Conservation (phyloP, 2,329 filamentous ascomycete species). For the Colletotrichum camelliae region DNA sequence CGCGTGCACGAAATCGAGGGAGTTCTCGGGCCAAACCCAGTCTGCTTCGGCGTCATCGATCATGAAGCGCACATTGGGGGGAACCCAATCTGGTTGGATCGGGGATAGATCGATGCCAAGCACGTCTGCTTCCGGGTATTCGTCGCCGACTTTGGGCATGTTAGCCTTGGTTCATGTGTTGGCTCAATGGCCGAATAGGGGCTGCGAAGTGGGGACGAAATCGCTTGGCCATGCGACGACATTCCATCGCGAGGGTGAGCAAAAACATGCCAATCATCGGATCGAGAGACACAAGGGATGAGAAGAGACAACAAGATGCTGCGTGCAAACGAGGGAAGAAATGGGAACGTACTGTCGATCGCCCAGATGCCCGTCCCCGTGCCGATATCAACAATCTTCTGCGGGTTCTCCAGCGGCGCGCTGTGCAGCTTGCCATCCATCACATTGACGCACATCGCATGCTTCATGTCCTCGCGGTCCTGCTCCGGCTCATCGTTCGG, state of each 20-base stretch:
- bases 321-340: no score
- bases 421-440: constrained; percentile 40
- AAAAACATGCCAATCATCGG: background rate
- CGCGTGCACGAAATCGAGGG: constrained; percentile 33
- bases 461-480: constrained; percentile 19
- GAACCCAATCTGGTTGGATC: constrained; percentile 43
- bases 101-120: constrained; percentile 44
- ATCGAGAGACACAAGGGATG: background rate
- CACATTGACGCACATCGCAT: constrained; percentile 32
- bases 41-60: constrained; percentile 38
- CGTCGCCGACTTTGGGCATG: constrained; percentile 34
- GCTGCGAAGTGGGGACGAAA: background rate
- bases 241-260: background rate
- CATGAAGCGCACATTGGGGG: constrained; percentile 43
- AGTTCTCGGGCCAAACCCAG: constrained; percentile 28
- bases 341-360: constrained; percentile 46
- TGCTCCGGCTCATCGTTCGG: constrained; percentile 42
- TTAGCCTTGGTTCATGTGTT: background rate
- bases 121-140: constrained; percentile 41
- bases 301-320: background rate
- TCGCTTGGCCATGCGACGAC: background rate
- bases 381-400: constrained; percentile 48
- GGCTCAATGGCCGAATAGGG: background rate
- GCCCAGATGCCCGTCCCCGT: constrained; percentile 51
- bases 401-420: constrained; percentile 36